A percentile compares a stretch with the other conserved stretches of the same genome.
These are phyloP conservation scores for Trichoderma parareesei DNA, from an alignment of 495 filamentous ascomycete species.

Conservation along the genomic window DNA sequence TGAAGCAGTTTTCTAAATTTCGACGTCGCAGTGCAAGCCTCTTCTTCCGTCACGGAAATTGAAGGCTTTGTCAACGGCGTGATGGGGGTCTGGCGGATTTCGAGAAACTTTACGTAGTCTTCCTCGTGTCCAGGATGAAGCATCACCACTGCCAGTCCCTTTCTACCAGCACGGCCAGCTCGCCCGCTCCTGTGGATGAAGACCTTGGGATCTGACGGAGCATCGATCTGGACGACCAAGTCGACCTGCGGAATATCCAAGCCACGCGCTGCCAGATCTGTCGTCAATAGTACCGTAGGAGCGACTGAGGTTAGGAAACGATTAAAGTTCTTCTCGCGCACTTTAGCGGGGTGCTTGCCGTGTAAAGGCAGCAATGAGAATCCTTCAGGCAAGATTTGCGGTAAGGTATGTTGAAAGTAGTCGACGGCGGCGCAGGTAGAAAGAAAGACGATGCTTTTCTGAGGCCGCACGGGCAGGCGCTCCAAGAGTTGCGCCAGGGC, in stretches of 20 bases:
- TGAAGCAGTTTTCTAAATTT: constrained; percentile 54
- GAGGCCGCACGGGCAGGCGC: constrained; percentile 58
- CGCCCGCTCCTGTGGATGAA: constrained; percentile 94
- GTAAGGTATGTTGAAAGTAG: constrained; percentile 74
- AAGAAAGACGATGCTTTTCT: constrained; percentile 87
- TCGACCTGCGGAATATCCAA: constrained; percentile 94
- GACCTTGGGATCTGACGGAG: constrained; percentile 84
- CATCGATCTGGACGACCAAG: constrained; percentile 86
- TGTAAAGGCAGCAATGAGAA: constrained; percentile 74
- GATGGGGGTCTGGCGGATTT: constrained; percentile 84
- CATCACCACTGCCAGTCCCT: constrained; percentile 76
- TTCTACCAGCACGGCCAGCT: constrained; percentile 80
- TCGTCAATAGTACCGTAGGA: constrained; percentile 73
- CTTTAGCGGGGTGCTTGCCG: constrained; percentile 75
- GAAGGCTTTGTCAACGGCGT: constrained; percentile 44
- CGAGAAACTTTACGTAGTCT: constrained; percentile 81
- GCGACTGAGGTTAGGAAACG: constrained; percentile 59
- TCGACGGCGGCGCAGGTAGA: constrained; percentile 95
- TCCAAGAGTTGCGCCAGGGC: constrained; percentile 63
- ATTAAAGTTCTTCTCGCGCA: constrained; percentile 71
- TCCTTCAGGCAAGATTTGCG: constrained; percentile 50
- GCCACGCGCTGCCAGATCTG: constrained; percentile 60
- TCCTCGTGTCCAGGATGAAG: constrained; percentile 77
- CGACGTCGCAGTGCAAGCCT: constrained; percentile 43
- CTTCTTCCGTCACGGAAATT: constrained; percentile 43